Base-by-base conservation (phyloP, 768 basidiomycete species). In the Suillus paluster region DNA sequence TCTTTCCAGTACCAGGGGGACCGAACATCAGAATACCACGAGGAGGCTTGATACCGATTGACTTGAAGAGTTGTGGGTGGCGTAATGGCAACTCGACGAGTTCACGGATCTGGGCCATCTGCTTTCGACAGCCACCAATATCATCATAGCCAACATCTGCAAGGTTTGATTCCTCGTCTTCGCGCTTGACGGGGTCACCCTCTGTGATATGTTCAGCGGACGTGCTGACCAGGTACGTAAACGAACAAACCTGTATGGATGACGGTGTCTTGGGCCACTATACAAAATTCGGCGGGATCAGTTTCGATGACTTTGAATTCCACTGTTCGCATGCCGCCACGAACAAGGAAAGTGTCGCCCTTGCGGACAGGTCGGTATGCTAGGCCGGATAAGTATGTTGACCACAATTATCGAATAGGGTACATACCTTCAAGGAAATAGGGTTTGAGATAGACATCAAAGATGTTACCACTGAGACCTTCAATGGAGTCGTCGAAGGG, bases 281-380 rank as follows among this genome's bases (percentile, higher is more conserved):
- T 99, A 81, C 97, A 99, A 78, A 91, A 98, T 71, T 99, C 97
- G 34, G 96, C 85, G 0, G 97, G 97, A 75, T 99, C 97, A 38
- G 95, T 97, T 77, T 99, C 97, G 68, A 99, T 90, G 58, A 99
- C 94, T 78, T 99, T 99, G 84, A 99, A 99, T 79, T 99, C 97
- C 48, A 99, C 97, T 56, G 95, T 96, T 67, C 97, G 84, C 92
- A 97, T 97, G 63, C 96, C 97, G 70, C 97, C 97, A 67, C 97
- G 92, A 66, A 98, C 96, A 59, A 99, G 91, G 91, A 99, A 99
- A 23, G 97, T 98, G 74, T 99, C 97, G 58, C 97, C 97, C 81
- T 95, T 97, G 72, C 95, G 90, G 54, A 98, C 89, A 23, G 95
- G 95, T 36, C 95, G 90, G 80, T 97, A 97, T n/a, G 91, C 91